These are phyloP conservation scores for Schizonepeta tenuifolia DNA, from an alignment of 257 asterid genomes.

Conservation along the genomic window DNA sequence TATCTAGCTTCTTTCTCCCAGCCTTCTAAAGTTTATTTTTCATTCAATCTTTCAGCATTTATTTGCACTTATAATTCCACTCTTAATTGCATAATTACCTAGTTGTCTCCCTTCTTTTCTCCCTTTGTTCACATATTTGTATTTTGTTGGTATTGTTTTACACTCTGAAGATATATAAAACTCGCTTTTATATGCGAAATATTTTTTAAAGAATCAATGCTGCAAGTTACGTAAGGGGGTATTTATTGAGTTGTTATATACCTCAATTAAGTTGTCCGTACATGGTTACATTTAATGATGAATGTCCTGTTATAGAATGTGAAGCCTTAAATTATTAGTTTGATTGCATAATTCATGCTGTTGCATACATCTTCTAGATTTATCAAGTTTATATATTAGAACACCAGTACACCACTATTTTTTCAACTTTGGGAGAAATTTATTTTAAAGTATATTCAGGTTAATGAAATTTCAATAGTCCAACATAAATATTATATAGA, in stretches of 20 bases:
- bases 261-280: background rate
- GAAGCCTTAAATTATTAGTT: background rate
- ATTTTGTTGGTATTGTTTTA: background rate
- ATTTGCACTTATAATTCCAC: background rate
- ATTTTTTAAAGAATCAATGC: background rate
- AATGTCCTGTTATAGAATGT: background rate
- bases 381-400: background rate
- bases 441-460: background rate
- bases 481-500: background rate
- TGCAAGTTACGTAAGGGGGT: background rate
- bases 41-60: background rate
- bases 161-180: background rate
- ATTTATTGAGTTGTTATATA: background rate
- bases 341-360: background rate
- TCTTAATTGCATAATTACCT: background rate
- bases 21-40: background rate
- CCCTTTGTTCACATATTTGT: conserved; percentile 4
- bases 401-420: background rate
- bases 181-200: background rate
- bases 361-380: background rate
- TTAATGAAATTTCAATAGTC: background rate
- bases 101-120: background rate
- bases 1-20: conserved; percentile 1
- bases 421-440: background rate
- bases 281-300: background rate